These are phyloP conservation scores for Amanita polypyramis DNA, from an alignment of 768 basidiomycete species.

Conservation along the genomic window DNA sequence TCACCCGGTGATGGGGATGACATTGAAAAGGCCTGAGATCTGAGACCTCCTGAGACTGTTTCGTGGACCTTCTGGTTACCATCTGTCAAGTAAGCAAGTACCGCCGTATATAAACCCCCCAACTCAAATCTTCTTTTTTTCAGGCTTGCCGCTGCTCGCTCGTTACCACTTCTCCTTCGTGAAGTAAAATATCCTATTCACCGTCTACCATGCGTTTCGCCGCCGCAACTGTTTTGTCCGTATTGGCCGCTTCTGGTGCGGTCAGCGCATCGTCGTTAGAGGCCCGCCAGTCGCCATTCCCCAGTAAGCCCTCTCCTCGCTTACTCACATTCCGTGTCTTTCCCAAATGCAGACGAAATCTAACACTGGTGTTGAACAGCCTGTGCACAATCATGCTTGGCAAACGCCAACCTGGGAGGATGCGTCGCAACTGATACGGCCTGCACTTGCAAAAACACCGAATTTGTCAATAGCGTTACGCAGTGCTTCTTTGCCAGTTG, in stretches of 20 bases:
- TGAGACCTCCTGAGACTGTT: not conserved
- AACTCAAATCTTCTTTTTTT: not conserved
- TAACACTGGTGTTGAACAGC: constrained; percentile 20
- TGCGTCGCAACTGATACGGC: constrained; percentile 40
- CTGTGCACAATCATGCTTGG: constrained; percentile 42
- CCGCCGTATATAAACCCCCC: not conserved
- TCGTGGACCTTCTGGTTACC: not conserved
- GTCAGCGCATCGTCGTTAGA: constrained; percentile 19
- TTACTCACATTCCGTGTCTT: not conserved
- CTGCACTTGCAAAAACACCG: constrained; percentile 45
- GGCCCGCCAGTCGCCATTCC: constrained; percentile 24
- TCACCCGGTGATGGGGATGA: not conserved
- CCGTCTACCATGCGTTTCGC: constrained; percentile 43
- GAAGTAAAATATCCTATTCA: constrained; percentile 12
- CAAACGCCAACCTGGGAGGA: constrained; percentile 27
- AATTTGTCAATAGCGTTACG: constrained; percentile 36
- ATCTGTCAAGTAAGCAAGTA: no score
- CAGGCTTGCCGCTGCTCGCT: constrained; percentile 12
- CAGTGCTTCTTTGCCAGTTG: constrained; percentile 40
- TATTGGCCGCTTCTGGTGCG: constrained; percentile 29
- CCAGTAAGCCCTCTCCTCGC: constrained; percentile 19
- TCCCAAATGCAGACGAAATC: no score
- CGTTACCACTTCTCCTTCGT: not conserved
- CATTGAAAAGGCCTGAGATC: no score
- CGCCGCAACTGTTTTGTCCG: constrained; percentile 26